Evolutionary conservation across 345 rosid genomes (phyloP), one percentile per base, ranked within the genome.

Genomic region (Anacardium occidentale): DNA sequence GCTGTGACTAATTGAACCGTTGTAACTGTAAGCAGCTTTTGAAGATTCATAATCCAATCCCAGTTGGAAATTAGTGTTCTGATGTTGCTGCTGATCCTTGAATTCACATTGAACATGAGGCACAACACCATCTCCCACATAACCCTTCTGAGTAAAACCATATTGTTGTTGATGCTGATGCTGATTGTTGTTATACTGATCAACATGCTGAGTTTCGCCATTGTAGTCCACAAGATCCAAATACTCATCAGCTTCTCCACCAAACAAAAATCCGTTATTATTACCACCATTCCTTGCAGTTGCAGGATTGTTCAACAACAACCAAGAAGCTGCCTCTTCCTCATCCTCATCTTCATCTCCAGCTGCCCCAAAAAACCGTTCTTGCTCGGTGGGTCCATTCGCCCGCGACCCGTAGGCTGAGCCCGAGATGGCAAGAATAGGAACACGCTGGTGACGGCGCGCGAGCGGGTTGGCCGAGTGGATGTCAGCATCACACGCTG

Each of bases 381-480:
- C 87, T 47, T n/a, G 18, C 3, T 84, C 78, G n/a, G 68, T 70
- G 26, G 62, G 79, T 12, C 37, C 76, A 10, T 45, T 72, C 26
- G 5, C 69, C 69, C 65, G 53, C 20, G 76, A 67, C 6, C 74
- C 77, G 52, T 71, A 73, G 1, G 73, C 64, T 74, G 78, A 67
- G 12, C 87, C 81, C 20, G 93, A 79, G 11, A 87, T 75, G 4
- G 97, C 96, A 18, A 80, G 86, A 61, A 92, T 77, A 3, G 96
- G 90, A 34, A 92, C 88, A 0, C 98, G 93, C 48, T 86, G 93
- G 84, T 94, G 98, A 73, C 97, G 97, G 74, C 91, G 84, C 3
- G 97, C 97, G 2, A 94, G 80, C 0, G 97, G 93, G 77, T 94
- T 94, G n/a, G 97, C 97, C 0, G 98, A 90, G 67, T 94, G 98